Evolutionary conservation across 2,329 filamentous ascomycete genomes (phyloP).

Genomic region (Bisporella sp.): DNA sequence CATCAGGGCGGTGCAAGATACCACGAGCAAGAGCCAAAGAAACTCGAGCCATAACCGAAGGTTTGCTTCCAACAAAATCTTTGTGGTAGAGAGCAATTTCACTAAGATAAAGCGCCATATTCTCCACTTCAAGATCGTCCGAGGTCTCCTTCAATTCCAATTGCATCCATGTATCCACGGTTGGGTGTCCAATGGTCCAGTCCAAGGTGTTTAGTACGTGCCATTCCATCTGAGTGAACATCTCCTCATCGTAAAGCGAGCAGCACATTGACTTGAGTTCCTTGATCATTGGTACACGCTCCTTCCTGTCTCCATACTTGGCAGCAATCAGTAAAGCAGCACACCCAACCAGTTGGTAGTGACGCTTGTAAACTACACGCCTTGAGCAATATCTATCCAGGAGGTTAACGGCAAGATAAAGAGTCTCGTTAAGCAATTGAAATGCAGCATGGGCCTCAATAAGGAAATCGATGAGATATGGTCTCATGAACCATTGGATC

Average conservation of each 20-base stretch:
- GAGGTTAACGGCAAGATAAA: conserved; percentile 94
- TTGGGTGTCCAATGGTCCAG: conserved; percentile 94
- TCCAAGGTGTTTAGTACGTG: conserved; percentile 95
- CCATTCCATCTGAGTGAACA: conserved; percentile 99
- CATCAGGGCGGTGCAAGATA: conserved; percentile 74
- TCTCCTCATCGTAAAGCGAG: conserved; percentile 94
- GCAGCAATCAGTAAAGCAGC: conserved; percentile 92
- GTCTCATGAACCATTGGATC: conserved; percentile 99
- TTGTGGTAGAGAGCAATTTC: conserved; percentile 95
- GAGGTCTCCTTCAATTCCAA: conserved; percentile 74
- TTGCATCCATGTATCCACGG: conserved; percentile 89
- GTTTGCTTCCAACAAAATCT: conserved; percentile 89
- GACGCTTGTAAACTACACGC: conserved; percentile 96
- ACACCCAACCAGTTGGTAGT: conserved; percentile 96
- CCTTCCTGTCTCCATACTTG: conserved; percentile 98
- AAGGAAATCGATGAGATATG: conserved; percentile 95
- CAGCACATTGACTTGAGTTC: conserved; percentile 99
- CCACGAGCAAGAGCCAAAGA: conserved; percentile 81
- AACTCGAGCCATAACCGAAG: conserved; percentile 83
- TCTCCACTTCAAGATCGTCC: conserved; percentile 80
- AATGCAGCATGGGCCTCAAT: conserved; percentile 96
- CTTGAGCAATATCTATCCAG: conserved; percentile 97
- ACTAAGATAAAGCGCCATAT: conserved; percentile 89
- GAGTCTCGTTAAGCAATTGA: conserved; percentile 84
- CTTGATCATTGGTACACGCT: conserved; percentile 92